Evolutionary conservation across 192 early-diverging fungal genomes (phyloP).

Genomic region (Mortierella hygrophila): DNA sequence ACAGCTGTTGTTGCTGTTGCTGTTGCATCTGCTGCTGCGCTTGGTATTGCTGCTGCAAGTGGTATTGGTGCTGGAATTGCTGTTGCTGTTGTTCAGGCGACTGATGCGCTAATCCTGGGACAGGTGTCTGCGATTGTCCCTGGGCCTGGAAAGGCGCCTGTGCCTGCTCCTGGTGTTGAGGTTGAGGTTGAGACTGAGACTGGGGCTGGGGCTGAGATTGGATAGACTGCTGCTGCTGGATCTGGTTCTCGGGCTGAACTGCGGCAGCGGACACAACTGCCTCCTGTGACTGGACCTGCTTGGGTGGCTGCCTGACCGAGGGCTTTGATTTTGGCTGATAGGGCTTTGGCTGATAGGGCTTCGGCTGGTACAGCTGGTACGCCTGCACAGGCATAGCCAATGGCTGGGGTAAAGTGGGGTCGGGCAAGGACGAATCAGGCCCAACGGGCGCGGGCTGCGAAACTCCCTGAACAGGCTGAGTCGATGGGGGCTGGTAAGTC

Average conservation of each 20-base stretch:
- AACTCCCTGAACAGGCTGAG: background rate
- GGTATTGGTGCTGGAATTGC: conserved; percentile 1
- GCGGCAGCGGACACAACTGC: background rate
- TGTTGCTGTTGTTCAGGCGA: conserved; percentile 5
- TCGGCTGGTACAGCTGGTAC: conserved; percentile 50
- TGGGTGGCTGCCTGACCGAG: conserved; percentile 17
- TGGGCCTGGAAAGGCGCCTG: conserved; percentile 1
- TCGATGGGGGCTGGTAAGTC: conserved; percentile 20
- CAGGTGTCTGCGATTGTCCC: background rate
- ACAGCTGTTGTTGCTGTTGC: conserved; percentile 8
- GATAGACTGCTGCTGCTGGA: background rate
- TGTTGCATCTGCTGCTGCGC: conserved; percentile 19
- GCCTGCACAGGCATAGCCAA: conserved; percentile 43
- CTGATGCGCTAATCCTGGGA: conserved; percentile 13
- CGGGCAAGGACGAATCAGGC: conserved; percentile 15
- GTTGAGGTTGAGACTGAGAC: conserved; percentile 1
- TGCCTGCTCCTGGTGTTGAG: background rate
- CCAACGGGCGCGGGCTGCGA: conserved; percentile 1
- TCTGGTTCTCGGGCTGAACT: background rate
- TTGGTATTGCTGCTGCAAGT: conserved; percentile 25
- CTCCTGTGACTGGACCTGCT: background rate
- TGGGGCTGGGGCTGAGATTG: conserved; percentile 1
- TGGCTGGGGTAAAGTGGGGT: conserved; percentile 28
- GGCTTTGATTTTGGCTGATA: conserved; percentile 52
- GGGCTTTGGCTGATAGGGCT: conserved; percentile 48